These are phyloP conservation scores for Apiotrichum montevideense DNA, from an alignment of 1,284 basidiomycete species.

Conservation along the genomic window DNA sequence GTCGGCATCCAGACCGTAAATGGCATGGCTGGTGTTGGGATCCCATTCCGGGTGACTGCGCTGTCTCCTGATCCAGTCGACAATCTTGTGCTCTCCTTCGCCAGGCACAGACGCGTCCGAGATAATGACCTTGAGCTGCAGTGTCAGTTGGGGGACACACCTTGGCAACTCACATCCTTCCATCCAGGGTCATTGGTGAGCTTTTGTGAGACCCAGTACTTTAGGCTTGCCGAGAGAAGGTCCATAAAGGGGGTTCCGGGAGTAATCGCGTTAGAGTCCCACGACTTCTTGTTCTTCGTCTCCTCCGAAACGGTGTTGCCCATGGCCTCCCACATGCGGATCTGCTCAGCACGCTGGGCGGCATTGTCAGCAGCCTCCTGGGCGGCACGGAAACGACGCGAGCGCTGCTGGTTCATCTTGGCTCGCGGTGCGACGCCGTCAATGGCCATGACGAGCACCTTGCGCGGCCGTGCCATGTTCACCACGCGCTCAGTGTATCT, in stretches of 20 bases:
- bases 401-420: slow-evolving; percentile 99
- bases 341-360: slow-evolving; percentile 70
- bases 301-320: slow-evolving; percentile 82
- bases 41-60: slow-evolving; percentile 80
- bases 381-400: slow-evolving; percentile 86
- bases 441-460: slow-evolving; percentile 96
- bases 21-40: slow-evolving; percentile 92
- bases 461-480: slow-evolving; percentile 92
- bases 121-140: slow-evolving; percentile 84
- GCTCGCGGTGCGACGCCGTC: slow-evolving; percentile 97
- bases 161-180: slow-evolving; percentile 63
- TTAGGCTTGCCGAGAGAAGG: slow-evolving; percentile 74
- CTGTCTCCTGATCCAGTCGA: slow-evolving; percentile 95
- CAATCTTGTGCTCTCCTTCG: slow-evolving; percentile 99
- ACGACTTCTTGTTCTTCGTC: slow-evolving; percentile 74
- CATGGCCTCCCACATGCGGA: slow-evolving; percentile 89
- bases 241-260: slow-evolving; percentile 98
- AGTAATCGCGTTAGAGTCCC: slow-evolving; percentile 99
- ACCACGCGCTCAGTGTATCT: slow-evolving; percentile 95
- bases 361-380: slow-evolving; percentile 95
- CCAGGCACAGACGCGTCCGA: slow-evolving; percentile 96
- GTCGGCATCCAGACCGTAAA: slow-evolving; percentile 98
- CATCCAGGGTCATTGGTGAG: slow-evolving; percentile 93
- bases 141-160: not conserved
- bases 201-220: slow-evolving; percentile 96